phyloP scores from a whole-genome alignment of 176 grass and related monocot species.

The Oryza meyeriana region DNA sequence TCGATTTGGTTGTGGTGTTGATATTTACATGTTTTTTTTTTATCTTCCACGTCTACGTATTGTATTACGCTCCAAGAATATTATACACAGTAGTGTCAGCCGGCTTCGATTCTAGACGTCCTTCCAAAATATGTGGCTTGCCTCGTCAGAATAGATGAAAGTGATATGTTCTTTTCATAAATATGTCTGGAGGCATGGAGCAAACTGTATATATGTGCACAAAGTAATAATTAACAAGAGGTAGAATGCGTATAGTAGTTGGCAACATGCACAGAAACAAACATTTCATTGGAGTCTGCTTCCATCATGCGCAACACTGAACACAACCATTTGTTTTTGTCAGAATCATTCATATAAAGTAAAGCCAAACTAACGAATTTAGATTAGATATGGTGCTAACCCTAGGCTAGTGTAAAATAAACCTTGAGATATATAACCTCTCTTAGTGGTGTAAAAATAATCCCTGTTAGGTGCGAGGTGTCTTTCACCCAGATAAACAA shows the following conservation, averaged over 20 bases:
- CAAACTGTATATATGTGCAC: neutral
- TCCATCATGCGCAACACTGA: neutral
- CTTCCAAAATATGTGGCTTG: neutral
- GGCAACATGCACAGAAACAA: neutral
- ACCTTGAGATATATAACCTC: neutral
- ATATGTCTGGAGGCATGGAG: too few species aligned
- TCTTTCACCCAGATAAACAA: neutral
- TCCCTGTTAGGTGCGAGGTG: neutral
- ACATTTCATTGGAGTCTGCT: constrained; percentile 19
- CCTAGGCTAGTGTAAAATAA: neutral
- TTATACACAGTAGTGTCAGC: neutral
- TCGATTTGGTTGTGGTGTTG: neutral
- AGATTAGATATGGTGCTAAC: neutral
- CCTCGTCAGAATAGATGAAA: neutral
- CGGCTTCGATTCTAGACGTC: constrained; percentile 9
- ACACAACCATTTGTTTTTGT: neutral
- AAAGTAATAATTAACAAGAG: neutral
- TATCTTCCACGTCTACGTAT: neutral
- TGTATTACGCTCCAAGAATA: neutral
- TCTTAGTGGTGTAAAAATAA: neutral
- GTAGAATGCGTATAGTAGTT: neutral
- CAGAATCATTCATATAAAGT: neutral
- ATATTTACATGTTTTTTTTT: neutral
- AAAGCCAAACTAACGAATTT: neutral
- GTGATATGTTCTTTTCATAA: neutral